These are phyloP conservation scores for Wickerhamiella domercqiae DNA, from an alignment of 805 yeast species.

Conservation along the genomic window DNA sequence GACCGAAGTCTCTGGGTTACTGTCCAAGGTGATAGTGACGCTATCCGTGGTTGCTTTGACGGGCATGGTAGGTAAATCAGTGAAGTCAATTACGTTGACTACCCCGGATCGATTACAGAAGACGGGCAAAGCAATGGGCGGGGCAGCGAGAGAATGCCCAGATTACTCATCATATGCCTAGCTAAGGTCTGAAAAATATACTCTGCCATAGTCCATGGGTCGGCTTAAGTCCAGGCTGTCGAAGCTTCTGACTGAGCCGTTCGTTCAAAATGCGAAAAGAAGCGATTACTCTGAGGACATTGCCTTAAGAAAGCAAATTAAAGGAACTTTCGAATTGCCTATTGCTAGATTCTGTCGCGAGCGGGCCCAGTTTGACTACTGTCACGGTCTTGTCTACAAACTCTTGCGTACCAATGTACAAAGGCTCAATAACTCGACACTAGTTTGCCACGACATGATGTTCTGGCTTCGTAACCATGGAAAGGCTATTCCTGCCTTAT, in stretches of 20 bases:
- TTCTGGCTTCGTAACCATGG: conserved; percentile 16
- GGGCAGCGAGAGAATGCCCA: no score
- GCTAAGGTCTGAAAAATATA: no score
- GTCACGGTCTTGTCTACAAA: conserved; percentile 18
- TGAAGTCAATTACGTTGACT: no score
- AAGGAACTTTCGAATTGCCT: conserved; percentile 7
- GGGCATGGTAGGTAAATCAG: no score
- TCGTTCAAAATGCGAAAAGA: no score
- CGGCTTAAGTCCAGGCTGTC: conserved; percentile 8
- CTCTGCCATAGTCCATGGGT: no score
- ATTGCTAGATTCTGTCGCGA: conserved; percentile 11
- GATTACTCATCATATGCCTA: no score
- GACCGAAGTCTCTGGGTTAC: conserved; percentile 23
- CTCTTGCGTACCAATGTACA: conserved; percentile 11
- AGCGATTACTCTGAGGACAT: conserved; percentile 7
- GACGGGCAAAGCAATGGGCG: no score
- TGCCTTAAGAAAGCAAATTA: conserved; percentile 10
- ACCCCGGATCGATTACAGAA: no score
- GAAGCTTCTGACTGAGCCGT: no score
- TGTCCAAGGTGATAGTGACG: conserved; percentile 13
- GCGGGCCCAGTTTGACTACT: conserved; percentile 10
- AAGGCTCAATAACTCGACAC: conserved; percentile 13
- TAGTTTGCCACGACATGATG: conserved; percentile 14
- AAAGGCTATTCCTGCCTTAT: conserved; percentile 16
- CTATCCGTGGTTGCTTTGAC: conserved; percentile 8